phyloP scores from a whole-genome alignment of 768 basidiomycete genomes.

The Ephemerocybe angulata region DNA sequence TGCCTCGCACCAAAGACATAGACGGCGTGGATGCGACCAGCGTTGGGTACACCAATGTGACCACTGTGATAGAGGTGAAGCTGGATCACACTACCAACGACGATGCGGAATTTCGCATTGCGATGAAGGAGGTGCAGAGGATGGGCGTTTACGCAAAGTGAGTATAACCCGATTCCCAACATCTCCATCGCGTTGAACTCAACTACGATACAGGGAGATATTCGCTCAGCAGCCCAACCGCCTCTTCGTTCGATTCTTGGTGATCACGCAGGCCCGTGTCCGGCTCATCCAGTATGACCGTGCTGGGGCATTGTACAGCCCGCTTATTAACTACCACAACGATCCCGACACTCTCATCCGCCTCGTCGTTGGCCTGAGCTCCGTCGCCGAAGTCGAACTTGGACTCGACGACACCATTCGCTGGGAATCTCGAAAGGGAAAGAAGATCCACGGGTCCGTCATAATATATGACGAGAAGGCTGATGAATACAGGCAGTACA shows the following conservation, averaged over 20 bases:
- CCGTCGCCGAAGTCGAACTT: background rate
- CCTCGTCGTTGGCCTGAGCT: background rate
- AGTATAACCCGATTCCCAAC: too few species aligned
- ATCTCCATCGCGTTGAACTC: too few species aligned
- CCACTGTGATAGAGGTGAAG: too few species aligned
- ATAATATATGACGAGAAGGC: background rate
- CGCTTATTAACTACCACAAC: background rate
- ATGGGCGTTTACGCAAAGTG: too few species aligned
- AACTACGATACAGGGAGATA: background rate
- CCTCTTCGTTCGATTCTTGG: background rate
- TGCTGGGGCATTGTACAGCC: background rate
- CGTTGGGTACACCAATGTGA: too few species aligned
- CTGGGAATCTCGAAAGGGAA: background rate
- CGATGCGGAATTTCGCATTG: too few species aligned
- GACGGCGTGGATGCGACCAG: too few species aligned
- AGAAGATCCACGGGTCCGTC: background rate
- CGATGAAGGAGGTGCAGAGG: too few species aligned
- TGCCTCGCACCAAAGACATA: too few species aligned
- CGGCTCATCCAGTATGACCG: background rate
- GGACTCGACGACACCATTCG: background rate
- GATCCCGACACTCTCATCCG: background rate
- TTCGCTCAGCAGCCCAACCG: constrained; percentile 1
- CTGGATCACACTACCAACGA: too few species aligned
- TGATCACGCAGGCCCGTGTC: background rate
- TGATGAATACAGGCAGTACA: background rate